Evolutionary conservation across 208 protist species (phyloP).

Genomic region (Phytomonas sp.): DNA sequence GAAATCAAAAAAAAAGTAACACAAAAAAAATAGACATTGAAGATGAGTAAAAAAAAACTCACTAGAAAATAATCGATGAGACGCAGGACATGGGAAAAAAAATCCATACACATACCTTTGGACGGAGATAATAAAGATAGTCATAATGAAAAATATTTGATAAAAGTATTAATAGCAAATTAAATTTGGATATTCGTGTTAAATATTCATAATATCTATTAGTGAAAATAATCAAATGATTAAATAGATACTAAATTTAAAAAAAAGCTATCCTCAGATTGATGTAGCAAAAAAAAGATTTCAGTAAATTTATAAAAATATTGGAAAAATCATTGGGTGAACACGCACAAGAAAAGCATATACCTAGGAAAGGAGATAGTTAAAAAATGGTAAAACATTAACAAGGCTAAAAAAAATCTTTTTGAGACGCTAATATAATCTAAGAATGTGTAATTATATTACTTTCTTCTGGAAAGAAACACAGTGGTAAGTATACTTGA

Average conservation of each 20-base stretch:
- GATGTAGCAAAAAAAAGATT: neutral
- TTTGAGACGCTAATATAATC: too few relatives aligned
- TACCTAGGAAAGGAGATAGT: too few relatives aligned
- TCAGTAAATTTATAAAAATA: neutral
- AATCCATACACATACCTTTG: too few relatives aligned
- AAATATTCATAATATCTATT: too few relatives aligned
- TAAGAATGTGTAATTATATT: too few relatives aligned
- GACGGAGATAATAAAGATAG: too few relatives aligned
- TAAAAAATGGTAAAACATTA: neutral
- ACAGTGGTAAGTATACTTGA: too few relatives aligned
- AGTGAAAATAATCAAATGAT: neutral
- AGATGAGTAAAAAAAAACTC: neutral
- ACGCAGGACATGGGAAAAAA: neutral
- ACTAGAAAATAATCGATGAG: neutral
- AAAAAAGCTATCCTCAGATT: neutral
- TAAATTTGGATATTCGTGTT: neutral
- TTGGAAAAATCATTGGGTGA: neutral
- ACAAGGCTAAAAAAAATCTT: neutral
- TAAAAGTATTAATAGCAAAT: constrained; percentile 2
- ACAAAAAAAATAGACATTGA: neutral
- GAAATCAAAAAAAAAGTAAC: constrained; percentile 1
- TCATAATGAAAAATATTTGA: too few relatives aligned
- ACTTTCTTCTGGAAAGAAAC: too few relatives aligned
- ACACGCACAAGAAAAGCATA: neutral
- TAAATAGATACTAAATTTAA: neutral